Conservation (phyloP, 2,329 filamentous ascomycete species). For the Aspergillus latus region DNA sequence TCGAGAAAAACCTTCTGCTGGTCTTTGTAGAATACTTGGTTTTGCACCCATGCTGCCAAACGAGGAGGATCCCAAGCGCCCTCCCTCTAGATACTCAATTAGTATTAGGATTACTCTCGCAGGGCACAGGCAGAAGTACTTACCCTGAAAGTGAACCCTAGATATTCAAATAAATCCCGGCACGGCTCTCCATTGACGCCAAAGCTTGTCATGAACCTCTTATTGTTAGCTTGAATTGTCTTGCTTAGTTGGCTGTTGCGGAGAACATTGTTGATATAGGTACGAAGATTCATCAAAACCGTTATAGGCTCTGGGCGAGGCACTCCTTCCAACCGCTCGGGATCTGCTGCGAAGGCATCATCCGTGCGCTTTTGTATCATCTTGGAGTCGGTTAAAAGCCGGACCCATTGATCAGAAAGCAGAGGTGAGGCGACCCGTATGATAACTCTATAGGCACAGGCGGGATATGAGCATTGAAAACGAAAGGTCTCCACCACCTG, state of each 20-base stretch:
- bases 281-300: conserved; percentile 57
- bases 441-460: conserved; percentile 55
- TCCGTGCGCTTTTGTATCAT: conserved; percentile 55
- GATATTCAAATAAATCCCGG: conserved; percentile 54
- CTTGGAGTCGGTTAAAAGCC: conserved; percentile 55
- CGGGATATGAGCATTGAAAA: conserved; percentile 61
- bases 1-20: conserved; percentile 53
- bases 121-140: conserved; percentile 20
- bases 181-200: conserved; percentile 57
- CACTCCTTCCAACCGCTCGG: conserved; percentile 55
- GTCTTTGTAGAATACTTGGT: conserved; percentile 39
- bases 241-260: conserved; percentile 51
- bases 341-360: conserved; percentile 51
- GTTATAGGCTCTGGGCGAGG: conserved; percentile 53
- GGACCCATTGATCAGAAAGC: conserved; percentile 50
- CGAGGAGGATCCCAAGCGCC: conserved; percentile 47
- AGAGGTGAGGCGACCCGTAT: conserved; percentile 56
- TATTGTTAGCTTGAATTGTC: conserved; percentile 60
- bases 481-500: conserved; percentile 46
- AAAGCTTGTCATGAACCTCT: conserved; percentile 64
- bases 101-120: not conserved
- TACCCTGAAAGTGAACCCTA: conserved; percentile 57
- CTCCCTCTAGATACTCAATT: conserved; percentile 30
- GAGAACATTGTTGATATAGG: conserved; percentile 61
- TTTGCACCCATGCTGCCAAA: conserved; percentile 32